A percentile compares a stretch with the other conserved stretches of the same genome.
Conservation (phyloP, 306 rosid species). For the Canavalia ensiformis region DNA sequence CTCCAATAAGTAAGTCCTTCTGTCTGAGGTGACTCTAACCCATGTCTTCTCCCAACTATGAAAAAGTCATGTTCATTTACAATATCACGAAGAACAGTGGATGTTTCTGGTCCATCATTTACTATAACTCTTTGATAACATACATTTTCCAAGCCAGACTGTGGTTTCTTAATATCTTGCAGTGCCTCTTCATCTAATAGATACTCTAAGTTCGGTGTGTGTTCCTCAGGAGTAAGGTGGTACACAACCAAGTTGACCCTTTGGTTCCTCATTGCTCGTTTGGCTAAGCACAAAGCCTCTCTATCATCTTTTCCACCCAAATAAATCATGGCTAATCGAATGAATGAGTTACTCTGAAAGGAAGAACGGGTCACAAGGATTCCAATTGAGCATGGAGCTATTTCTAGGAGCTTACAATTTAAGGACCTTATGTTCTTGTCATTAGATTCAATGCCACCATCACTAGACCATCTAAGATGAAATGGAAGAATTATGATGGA, state of each 20-base stretch:
- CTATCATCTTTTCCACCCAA: constrained; percentile 67
- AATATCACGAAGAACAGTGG: constrained; percentile 45
- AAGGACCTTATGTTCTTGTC: constrained; percentile 55
- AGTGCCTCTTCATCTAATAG: constrained; percentile 38
- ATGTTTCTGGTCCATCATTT: constrained; percentile 53
- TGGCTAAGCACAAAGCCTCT: constrained; percentile 63
- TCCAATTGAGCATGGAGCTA: constrained; percentile 68
- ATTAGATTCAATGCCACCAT: constrained; percentile 56
- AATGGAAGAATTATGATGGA: constrained; percentile 65
- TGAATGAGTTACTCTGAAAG: neutral
- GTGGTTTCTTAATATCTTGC: neutral
- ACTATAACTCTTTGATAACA: constrained; percentile 28
- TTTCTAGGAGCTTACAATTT: constrained; percentile 54
- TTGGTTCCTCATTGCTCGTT: constrained; percentile 47
- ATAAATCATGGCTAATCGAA: constrained; percentile 55
- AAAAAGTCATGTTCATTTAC: constrained; percentile 57
- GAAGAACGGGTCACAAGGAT: constrained; percentile 55
- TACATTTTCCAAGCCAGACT: neutral
- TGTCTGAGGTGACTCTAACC: constrained; percentile 50
- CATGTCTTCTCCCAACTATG: constrained; percentile 65
- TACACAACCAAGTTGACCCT: constrained; percentile 52
- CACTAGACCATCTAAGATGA: constrained; percentile 60
- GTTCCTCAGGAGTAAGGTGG: constrained; percentile 35
- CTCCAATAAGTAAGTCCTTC: constrained; percentile 63
- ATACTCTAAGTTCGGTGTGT: constrained; percentile 36